These are phyloP conservation scores for Stachybotrys chlorohalonatus DNA, from an alignment of 2,329 filamentous ascomycete genomes.

Conservation along the genomic window DNA sequence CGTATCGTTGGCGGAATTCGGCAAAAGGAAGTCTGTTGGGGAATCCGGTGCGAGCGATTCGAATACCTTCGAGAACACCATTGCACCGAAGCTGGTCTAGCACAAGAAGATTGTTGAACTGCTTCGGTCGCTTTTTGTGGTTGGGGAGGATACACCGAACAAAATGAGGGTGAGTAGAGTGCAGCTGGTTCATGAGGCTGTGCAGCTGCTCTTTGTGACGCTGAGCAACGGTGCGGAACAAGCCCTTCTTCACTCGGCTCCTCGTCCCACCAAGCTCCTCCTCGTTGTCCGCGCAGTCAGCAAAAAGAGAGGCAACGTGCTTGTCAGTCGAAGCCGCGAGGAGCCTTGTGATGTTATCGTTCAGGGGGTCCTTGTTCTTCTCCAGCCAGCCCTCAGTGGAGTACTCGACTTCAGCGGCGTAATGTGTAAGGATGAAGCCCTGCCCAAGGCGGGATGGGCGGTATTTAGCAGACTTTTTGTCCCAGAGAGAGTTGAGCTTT, in stretches of 20 bases:
- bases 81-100: constrained; percentile 97
- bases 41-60: constrained; percentile 93
- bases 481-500: constrained; percentile 94
- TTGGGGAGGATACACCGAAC: constrained; percentile 97
- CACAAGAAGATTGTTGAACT: constrained; percentile 84
- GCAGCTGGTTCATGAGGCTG: constrained; percentile 87
- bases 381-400: constrained; percentile 91
- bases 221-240: constrained; percentile 95
- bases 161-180: constrained; percentile 96
- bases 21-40: constrained; percentile 87
- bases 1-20: constrained; percentile 92
- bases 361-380: constrained; percentile 97
- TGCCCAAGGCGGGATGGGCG: constrained; percentile 78
- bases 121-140: constrained; percentile 93
- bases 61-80: constrained; percentile 96
- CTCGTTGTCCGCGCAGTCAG: constrained; percentile 76
- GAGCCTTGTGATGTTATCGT: constrained; percentile 90
- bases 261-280: constrained; percentile 60
- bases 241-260: constrained; percentile 88
- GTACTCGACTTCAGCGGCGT: constrained; percentile 96
- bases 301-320: constrained; percentile 77
- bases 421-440: constrained; percentile 93
- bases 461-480: constrained; percentile 92
- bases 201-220: constrained; percentile 97
- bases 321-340: constrained; percentile 73